Base-by-base conservation (phyloP, 441 rosid species). In the Euphorbia celastroides region DNA sequence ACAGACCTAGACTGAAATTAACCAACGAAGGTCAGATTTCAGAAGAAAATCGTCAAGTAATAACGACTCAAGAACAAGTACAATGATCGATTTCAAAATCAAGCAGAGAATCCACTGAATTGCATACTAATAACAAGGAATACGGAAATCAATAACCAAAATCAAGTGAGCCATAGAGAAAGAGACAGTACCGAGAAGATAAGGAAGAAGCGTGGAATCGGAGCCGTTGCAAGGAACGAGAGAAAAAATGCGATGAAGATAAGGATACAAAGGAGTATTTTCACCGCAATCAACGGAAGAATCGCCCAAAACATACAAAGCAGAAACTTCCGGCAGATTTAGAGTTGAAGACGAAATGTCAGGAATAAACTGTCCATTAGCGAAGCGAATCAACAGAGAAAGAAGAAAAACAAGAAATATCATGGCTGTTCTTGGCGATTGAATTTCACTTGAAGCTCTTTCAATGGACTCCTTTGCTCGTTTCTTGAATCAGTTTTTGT, bases 241-340 rank as follows among this genome's bases (percentile, higher is more conserved):
- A 27, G 89, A 85, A 26, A 81, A 79, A 51, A 76, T 72, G 36
- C 66, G 60, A 41, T 85, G 93, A 62, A 84, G 69, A 12, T 78
- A 55, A 44, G 88, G 79, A 67, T 87, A 83, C 27, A 84, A 77
- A 25, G 80, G 81, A 20, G 77, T 69, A 75, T 83, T 84, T 27
- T 75, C 79, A 44, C 87, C 88, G 46, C 89, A 84, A 60, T 87
- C 88, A 52, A 87, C 89, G 1, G 88, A 84, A 60, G 92, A 87
- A 70, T 83, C 93, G 1, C 88, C 93, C 78, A 85, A 64, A 25
- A 87, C 70, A 76, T 67, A 74, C 65, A 87, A 64, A 1, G 89
- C 84, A 0, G 84, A 79, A 1, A 78, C 75, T 31, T 69, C 60
- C 8, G 62, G 26, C 7, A 19, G 51, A 46, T 44, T 51, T 23